Base-by-base conservation (phyloP, 371 early-diverging fungal species). In the Apophysomyces trapeziformis region DNA sequence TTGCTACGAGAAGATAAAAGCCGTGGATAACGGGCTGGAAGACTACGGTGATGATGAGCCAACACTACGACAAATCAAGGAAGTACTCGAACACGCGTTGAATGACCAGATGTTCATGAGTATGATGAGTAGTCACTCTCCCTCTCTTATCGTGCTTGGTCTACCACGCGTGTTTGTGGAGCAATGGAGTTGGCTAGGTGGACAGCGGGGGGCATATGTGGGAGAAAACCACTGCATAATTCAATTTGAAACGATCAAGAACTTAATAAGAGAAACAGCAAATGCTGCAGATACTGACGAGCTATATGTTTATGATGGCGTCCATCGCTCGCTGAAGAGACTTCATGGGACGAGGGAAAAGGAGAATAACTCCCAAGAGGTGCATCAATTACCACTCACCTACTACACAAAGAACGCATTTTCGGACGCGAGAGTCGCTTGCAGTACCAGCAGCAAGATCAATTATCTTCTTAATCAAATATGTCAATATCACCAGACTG, bases 381-480 rank as follows among this genome's bases (percentile, higher is more conserved):
- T 35, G 38, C 54, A 41, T 18, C 32, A 41, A 26, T 56, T 38
- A 21, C 32, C 68, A 44, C 13, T 66, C 32, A 71, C 69, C 6
- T 74, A 66, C 54, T 71, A 70, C 44, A 68, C 68, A 7, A 45
- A 46, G 2, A 68, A 71, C 43, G 71, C 58, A 0, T 68, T 71
- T 37, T 61, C 68, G 2, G 71, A 70, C 36, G 69, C 64, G 7
- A 36, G 54, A 0, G 62, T 74, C 8, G 47, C 68, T 0, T 68
- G 71, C 63, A 71, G 68, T 8, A 70, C 74, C 16, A 80, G 83
- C 60, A 85, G 76, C 70, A 89, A 89, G 60, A 73, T 89, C 45
- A 82, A 85, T 26, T 89, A 86, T 57, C 67, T 89, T 1, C 65
- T 84, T 41, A 74, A 83, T 46, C 77, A 82, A 58, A 64, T 89